These are phyloP conservation scores for Nigrospora osmanthi DNA, from an alignment of 2,329 filamentous ascomycete species.

Conservation along the genomic window DNA sequence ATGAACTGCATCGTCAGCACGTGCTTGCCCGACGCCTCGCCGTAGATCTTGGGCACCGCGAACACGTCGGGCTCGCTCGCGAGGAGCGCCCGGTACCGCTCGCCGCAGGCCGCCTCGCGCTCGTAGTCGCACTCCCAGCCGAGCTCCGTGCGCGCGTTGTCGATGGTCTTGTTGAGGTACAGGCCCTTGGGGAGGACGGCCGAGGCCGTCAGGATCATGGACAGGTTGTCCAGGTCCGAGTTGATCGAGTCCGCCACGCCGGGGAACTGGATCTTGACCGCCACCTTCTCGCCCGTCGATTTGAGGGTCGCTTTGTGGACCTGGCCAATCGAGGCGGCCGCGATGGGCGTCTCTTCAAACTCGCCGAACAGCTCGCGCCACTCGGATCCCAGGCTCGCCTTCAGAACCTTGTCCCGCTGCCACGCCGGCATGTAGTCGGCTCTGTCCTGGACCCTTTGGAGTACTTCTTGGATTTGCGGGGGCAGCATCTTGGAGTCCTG, in stretches of 20 bases:
- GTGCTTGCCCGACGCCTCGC: slow-evolving; percentile 73
- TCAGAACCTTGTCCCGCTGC: slow-evolving; percentile 80
- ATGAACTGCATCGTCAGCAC: slow-evolving; percentile 93
- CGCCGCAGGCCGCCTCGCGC: slow-evolving; percentile 76
- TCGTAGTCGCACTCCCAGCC: slow-evolving; percentile 96
- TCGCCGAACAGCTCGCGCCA: slow-evolving; percentile 79
- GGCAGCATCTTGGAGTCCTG: slow-evolving; percentile 96
- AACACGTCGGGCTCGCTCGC: slow-evolving; percentile 67
- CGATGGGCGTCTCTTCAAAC: slow-evolving; percentile 88
- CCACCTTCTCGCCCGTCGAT: slow-evolving; percentile 67
- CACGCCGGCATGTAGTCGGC: slow-evolving; percentile 97
- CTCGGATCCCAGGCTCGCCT: slow-evolving; percentile 67
- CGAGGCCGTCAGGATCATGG: slow-evolving; percentile 82
- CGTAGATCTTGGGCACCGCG: slow-evolving; percentile 68
- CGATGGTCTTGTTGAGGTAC: slow-evolving; percentile 95
- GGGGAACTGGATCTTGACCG: slow-evolving; percentile 96
- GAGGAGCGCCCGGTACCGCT: slow-evolving; percentile 71
- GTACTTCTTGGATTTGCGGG: slow-evolving; percentile 74
- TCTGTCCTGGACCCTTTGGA: slow-evolving; percentile 90
- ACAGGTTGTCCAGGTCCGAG: slow-evolving; percentile 90
- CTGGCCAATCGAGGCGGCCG: slow-evolving; percentile 93
- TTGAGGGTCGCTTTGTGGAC: slow-evolving; percentile 81
- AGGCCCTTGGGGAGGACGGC: slow-evolving; percentile 84
- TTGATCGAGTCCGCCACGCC: slow-evolving; percentile 94
- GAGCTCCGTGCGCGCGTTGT: slow-evolving; percentile 84